These are phyloP conservation scores for Monosporozyma servazzii DNA, from an alignment of 805 yeast genomes.

Conservation along the genomic window DNA sequence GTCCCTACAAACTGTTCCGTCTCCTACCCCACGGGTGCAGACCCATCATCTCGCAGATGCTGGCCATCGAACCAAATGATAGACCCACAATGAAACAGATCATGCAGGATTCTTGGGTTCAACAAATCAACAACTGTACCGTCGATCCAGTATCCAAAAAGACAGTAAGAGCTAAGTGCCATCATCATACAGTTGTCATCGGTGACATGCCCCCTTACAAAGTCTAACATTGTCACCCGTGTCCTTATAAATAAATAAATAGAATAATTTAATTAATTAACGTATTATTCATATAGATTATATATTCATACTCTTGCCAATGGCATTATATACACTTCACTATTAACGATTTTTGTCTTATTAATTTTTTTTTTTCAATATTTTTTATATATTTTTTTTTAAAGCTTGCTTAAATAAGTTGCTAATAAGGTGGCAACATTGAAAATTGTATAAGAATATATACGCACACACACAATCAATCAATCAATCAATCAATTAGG, in stretches of 20 bases:
- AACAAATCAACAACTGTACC: constrained; percentile 54
- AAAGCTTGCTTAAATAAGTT: not conserved
- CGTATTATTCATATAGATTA: not conserved
- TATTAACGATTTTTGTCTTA: not conserved
- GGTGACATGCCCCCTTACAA: constrained; percentile 33
- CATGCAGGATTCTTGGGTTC: constrained; percentile 61
- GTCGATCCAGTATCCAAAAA: constrained; percentile 31
- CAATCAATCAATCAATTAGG: not conserved
- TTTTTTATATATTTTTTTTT: not conserved
- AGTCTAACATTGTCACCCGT: not conserved
- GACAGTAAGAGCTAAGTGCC: constrained; percentile 37
- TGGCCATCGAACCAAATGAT: constrained; percentile 46
- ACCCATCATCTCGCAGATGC: constrained; percentile 60
- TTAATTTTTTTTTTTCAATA: not conserved
- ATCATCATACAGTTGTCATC: constrained; percentile 39
- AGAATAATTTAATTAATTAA: not conserved
- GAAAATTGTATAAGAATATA: too few relatives aligned
- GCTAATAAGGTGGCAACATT: not conserved
- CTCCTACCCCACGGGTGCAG: constrained; percentile 74
- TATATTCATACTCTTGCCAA: not conserved
- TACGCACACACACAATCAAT: not conserved
- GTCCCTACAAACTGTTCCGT: constrained; percentile 75
- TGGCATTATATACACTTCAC: not conserved
- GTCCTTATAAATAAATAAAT: not conserved
- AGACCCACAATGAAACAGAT: constrained; percentile 64